Conservation (phyloP, 306 rosid species). For the Cucumis hystrix region DNA sequence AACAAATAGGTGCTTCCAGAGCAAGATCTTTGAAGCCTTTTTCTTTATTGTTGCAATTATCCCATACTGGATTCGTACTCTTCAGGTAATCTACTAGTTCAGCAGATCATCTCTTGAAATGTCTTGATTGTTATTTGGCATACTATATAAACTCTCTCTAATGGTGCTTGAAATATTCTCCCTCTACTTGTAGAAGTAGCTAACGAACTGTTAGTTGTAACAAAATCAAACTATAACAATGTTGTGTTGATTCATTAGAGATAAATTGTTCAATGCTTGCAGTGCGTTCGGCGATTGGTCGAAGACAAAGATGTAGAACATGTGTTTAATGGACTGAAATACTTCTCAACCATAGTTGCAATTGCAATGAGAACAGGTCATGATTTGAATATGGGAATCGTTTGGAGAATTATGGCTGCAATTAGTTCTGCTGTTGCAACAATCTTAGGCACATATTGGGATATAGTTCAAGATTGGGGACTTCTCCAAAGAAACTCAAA, state of each 20-base stretch:
- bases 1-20: slow-evolving; percentile 40
- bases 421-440: slow-evolving; percentile 27
- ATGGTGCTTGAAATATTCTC: too few relatives aligned
- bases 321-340: slow-evolving; percentile 28
- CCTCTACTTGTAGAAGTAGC: too few relatives aligned
- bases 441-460: slow-evolving; percentile 38
- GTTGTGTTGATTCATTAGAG: neutral
- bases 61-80: slow-evolving; percentile 58
- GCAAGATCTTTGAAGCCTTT: slow-evolving; percentile 26
- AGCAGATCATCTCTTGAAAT: neutral
- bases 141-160: too few relatives aligned
- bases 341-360: slow-evolving; percentile 30
- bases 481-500: slow-evolving; percentile 28
- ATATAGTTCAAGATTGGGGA: slow-evolving; percentile 46
- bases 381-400: slow-evolving; percentile 11
- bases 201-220: too few relatives aligned
- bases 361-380: slow-evolving; percentile 32
- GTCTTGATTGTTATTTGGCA: too few relatives aligned
- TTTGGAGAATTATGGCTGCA: slow-evolving; percentile 21
- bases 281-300: slow-evolving; percentile 34
- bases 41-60: slow-evolving; percentile 48
- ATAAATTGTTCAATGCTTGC: neutral
- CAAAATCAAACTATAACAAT: neutral
- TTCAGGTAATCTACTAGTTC: slow-evolving; percentile 38
- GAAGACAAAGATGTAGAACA: slow-evolving; percentile 38